A percentile compares a stretch with the other conserved stretches of the same genome.
Evolutionary conservation across 2,329 filamentous ascomycete species (phyloP).

Genomic region (Trichoderma atrobrunneum): DNA sequence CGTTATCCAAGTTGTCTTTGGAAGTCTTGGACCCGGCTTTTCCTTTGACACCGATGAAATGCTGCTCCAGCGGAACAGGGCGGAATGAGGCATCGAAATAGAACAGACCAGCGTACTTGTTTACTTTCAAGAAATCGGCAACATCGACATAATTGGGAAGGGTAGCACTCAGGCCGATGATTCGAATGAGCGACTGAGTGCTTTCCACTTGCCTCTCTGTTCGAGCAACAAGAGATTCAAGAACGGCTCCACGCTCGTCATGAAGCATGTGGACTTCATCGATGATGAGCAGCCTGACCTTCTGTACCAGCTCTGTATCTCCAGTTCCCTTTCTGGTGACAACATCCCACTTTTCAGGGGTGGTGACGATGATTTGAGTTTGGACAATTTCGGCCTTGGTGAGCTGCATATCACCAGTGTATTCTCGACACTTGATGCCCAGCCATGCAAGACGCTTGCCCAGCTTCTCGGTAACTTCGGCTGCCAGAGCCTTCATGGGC

Average conservation of each 20-base stretch:
- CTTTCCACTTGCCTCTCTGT: conserved; percentile 97
- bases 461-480: conserved; percentile 93
- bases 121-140: conserved; percentile 94
- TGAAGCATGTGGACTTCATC: conserved; percentile 99
- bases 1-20: conserved; percentile 82
- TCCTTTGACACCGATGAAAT: conserved; percentile 94
- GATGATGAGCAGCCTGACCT: conserved; percentile 92
- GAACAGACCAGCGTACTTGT: conserved; percentile 86
- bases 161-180: conserved; percentile 92
- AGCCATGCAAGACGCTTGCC: conserved; percentile 91
- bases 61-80: conserved; percentile 92
- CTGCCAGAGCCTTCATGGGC: conserved; percentile 96
- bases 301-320: conserved; percentile 95
- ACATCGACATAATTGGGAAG: conserved; percentile 96
- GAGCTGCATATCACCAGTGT: conserved; percentile 98
- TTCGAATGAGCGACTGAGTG: conserved; percentile 94
- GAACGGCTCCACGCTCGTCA: conserved; percentile 90
- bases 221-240: conserved; percentile 92
- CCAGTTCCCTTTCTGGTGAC: conserved; percentile 96
- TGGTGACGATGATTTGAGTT: conserved; percentile 97
- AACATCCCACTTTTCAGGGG: conserved; percentile 98
- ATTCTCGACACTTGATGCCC: conserved; percentile 84
- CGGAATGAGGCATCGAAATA: conserved; percentile 97
- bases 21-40: conserved; percentile 79
- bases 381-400: conserved; percentile 94